Percentiles rank a stretch among this genome's conserved stretches.
These are phyloP conservation scores for Phytophthora crassamura DNA, from an alignment of 352 stramenopile genomes.

Conservation along the genomic window DNA sequence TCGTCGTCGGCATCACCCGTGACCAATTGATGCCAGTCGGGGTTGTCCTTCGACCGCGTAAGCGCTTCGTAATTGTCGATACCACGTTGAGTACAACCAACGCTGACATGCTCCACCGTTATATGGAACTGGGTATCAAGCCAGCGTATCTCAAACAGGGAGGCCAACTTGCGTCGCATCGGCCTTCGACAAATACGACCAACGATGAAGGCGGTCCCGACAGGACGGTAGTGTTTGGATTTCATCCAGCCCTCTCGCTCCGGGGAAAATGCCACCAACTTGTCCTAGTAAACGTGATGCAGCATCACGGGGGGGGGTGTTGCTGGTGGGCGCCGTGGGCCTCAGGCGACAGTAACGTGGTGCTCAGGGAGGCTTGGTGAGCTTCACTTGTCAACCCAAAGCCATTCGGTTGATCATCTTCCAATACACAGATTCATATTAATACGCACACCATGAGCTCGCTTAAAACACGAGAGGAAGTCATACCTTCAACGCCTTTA, in stretches of 20 bases:
- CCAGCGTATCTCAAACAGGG: slow-evolving; percentile 2
- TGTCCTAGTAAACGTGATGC: not conserved
- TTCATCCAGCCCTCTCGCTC: slow-evolving; percentile 3
- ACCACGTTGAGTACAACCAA: slow-evolving; percentile 8
- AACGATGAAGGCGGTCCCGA: slow-evolving; percentile 1
- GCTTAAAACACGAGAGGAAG: too few species aligned
- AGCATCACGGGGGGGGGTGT: not conserved
- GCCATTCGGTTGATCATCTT: too few species aligned
- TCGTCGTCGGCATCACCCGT: not conserved
- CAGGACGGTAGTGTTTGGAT: not conserved
- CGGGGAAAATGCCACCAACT: not conserved
- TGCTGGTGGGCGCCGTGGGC: too few species aligned
- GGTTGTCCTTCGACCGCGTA: not conserved
- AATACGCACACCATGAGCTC: too few species aligned
- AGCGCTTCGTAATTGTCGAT: slow-evolving; percentile 13
- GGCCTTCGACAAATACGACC: slow-evolving; percentile 1
- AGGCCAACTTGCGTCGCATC: not conserved
- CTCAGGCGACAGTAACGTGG: too few species aligned
- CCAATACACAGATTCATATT: too few species aligned
- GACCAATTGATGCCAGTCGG: slow-evolving; percentile 10
- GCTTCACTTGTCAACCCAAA: too few species aligned
- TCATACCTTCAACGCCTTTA: too few species aligned
- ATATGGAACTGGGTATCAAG: slow-evolving; percentile 3
- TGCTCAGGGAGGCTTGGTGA: too few species aligned
- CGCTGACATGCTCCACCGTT: not conserved